Evolutionary conservation across 2,329 filamentous ascomycete species (phyloP), one percentile per base, ranked within the genome.

Genomic region (Sporothrix euskadiensis): DNA sequence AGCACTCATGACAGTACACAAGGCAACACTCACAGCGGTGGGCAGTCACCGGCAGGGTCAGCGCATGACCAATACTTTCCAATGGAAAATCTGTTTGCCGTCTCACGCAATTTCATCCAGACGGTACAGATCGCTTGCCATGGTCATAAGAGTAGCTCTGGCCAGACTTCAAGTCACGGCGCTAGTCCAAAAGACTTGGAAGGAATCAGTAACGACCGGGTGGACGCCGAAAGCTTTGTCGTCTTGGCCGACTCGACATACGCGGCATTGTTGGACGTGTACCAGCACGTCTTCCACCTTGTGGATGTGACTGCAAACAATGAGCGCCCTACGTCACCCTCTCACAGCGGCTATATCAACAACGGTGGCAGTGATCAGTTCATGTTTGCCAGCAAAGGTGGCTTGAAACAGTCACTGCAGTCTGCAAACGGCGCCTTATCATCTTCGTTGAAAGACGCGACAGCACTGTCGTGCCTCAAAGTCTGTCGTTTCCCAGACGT

Each of bases 401-500:
- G n/a, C 19, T 30, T 73, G 68, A 71, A 71, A 66, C 72, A 59
- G 12, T 12, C 72, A 2, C 26, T 57, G 26, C 59, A 30, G 5
- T 41, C 47, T 1, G 19, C 12, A 32, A 59, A 12, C 44, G 6
- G 44, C 3, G 8, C 49, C 49, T 35, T 35, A 3, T 14, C 59
- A 4, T 32, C 52, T 4, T 78, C 49, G 74, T 78, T 4, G 77
- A 78, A 69, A 74, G 79, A 3, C 74, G 73, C 66, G 74, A 78
- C 71, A 10, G 71, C 71, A n/a, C 19, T 59, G 4, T 35, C 30
- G 2, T 74, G 72, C 39, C 83, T 84, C 39, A 76, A 75, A 26
- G 79, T 81, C 65, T 84, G 82, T 80, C 81, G 81, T 70, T 80
- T 84, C 1, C 83, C 83, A 12, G 80, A 82, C 66, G 82, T 84